Percentiles rank a stretch among this genome's conserved stretches.
Conservation (phyloP, 2,329 filamentous ascomycete species). For the Xylariaceae sp. region DNA sequence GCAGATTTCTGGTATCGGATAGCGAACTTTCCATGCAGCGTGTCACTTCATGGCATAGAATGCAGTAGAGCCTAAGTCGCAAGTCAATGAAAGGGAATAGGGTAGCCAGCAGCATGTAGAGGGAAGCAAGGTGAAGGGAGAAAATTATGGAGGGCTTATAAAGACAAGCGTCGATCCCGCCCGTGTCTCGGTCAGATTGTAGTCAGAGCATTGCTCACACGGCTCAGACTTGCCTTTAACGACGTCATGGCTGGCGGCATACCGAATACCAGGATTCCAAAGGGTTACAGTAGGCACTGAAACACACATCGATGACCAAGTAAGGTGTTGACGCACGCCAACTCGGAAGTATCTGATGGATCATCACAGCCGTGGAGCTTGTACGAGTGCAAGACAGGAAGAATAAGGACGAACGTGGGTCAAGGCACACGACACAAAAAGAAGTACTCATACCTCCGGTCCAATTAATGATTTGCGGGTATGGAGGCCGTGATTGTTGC, state of each 20-base stretch:
- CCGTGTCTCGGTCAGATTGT: too few relatives aligned
- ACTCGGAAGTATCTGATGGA: slow-evolving; percentile 73
- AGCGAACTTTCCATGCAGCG: too few relatives aligned
- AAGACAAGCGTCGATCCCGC: too few relatives aligned
- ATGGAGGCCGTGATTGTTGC: slow-evolving; percentile 43
- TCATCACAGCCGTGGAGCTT: slow-evolving; percentile 58
- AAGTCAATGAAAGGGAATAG: too few relatives aligned
- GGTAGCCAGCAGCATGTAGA: too few relatives aligned
- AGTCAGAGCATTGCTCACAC: too few relatives aligned
- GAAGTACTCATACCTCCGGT: slow-evolving; percentile 6
- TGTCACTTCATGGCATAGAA: too few relatives aligned
- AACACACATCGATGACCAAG: slow-evolving; percentile 40
- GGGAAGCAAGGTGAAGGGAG: too few relatives aligned
- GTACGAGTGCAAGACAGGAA: not conserved
- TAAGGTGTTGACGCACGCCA: slow-evolving; percentile 20
- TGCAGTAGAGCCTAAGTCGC: too few relatives aligned
- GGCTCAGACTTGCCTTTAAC: slow-evolving; percentile 66
- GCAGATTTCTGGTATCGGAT: too few relatives aligned
- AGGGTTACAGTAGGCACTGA: slow-evolving; percentile 45
- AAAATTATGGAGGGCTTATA: too few relatives aligned
- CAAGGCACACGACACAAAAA: slow-evolving; percentile 1
- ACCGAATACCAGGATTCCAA: slow-evolving; percentile 20
- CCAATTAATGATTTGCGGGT: slow-evolving; percentile 16
- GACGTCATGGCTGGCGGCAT: slow-evolving; percentile 41
- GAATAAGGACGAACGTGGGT: not conserved